phyloP scores from a whole-genome alignment of 2,329 filamentous ascomycete genomes.

The Colletotrichum abscissum region DNA sequence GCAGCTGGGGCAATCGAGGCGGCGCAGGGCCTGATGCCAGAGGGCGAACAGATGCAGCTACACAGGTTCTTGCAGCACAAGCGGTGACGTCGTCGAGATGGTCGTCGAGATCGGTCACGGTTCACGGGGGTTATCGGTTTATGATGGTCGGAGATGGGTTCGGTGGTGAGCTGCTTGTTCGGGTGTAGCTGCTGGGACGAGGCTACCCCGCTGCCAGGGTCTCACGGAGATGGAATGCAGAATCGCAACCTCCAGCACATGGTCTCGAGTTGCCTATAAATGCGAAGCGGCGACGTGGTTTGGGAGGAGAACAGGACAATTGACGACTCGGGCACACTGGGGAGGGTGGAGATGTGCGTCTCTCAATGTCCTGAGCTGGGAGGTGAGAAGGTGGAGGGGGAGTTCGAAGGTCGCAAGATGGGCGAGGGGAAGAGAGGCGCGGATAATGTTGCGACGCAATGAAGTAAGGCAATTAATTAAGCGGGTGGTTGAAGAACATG shows the following conservation, averaged over 20 bases:
- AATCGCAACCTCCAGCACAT: slow-evolving; percentile 33
- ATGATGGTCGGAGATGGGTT: slow-evolving; percentile 30
- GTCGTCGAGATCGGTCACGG: background rate
- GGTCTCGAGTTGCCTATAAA: slow-evolving; percentile 13
- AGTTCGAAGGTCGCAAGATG: background rate
- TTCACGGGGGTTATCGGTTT: slow-evolving; percentile 2
- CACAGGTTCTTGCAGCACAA: background rate
- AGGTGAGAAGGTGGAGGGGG: background rate
- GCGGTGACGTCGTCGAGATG: slow-evolving; percentile 27
- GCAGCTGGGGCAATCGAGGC: background rate
- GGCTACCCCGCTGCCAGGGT: slow-evolving; percentile 36
- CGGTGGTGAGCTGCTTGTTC: slow-evolving; percentile 28
- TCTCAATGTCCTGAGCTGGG: background rate
- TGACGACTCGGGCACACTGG: background rate
- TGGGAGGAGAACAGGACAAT: background rate
- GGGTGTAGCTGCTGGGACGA: slow-evolving; percentile 31
- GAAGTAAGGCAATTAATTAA: background rate
- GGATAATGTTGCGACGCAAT: background rate
- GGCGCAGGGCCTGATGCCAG: background rate
- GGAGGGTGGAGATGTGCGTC: background rate
- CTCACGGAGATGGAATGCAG: slow-evolving; percentile 35
- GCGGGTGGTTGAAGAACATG: background rate
- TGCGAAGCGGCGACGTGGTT: background rate
- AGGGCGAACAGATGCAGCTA: background rate
- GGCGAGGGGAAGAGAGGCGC: background rate